Conservation (phyloP, 208 protist species). For the Leishmania turanica region DNA sequence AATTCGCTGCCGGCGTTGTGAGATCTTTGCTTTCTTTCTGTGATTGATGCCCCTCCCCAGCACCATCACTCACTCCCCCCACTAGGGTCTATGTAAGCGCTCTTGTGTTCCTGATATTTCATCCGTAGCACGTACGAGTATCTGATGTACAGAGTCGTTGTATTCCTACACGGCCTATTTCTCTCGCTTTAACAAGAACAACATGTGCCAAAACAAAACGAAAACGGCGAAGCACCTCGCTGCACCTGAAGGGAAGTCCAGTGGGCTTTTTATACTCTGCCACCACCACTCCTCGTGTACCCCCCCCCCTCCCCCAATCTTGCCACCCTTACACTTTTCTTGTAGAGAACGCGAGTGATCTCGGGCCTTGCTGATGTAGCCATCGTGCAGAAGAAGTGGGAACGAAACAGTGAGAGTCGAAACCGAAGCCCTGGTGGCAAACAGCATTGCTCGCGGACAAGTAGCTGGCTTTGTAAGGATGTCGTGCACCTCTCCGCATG, state of each 20-base stretch:
- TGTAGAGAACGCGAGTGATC: background rate
- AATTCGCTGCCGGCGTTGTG: background rate
- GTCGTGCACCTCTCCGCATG: too few relatives aligned
- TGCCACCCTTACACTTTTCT: background rate
- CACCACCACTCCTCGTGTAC: too few relatives aligned
- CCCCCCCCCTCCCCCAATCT: background rate
- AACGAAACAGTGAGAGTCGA: background rate
- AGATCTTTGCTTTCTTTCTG: background rate
- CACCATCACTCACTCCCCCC: background rate
- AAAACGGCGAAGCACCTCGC: background rate
- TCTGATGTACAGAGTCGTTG: background rate
- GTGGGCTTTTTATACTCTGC: too few relatives aligned
- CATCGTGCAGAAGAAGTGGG: background rate
- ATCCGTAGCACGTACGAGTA: background rate
- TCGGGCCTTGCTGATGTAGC: background rate
- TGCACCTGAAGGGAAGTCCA: background rate
- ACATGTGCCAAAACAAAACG: background rate
- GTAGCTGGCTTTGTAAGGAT: background rate
- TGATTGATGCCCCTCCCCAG: background rate
- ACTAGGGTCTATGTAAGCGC: background rate
- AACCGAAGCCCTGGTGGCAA: background rate
- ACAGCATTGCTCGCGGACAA: background rate
- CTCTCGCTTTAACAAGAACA: background rate
- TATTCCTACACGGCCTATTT: background rate
- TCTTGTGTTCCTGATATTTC: background rate